Conservation (phyloP, 2,329 filamentous ascomycete genomes). For the Colletotrichum higginsianum region DNA sequence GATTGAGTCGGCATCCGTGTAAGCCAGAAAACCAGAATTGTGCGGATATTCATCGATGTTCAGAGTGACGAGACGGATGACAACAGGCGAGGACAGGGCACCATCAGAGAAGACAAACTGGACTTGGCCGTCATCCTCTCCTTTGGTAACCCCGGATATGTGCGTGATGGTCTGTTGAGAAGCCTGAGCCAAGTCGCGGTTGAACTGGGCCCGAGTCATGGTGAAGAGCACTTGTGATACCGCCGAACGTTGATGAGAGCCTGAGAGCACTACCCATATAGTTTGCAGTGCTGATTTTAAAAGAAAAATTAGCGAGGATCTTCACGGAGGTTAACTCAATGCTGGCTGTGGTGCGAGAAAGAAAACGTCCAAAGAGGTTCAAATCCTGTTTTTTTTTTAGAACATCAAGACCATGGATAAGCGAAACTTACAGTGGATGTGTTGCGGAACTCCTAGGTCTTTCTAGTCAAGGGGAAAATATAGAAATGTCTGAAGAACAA, state of each 20-base stretch:
- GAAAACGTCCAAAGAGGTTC: too few relatives aligned
- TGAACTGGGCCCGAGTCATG: constrained; percentile 79
- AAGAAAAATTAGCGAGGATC: background rate
- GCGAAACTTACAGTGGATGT: background rate
- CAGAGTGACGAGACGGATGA: constrained; percentile 44
- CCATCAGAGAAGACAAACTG: constrained; percentile 68
- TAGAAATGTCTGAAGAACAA: background rate
- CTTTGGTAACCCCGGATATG: constrained; percentile 70
- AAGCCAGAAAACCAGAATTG: constrained; percentile 58
- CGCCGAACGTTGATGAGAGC: background rate
- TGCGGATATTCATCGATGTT: constrained; percentile 57
- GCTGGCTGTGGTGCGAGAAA: background rate
- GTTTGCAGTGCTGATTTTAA: background rate
- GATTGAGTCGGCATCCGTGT: constrained; percentile 56
- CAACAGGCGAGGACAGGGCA: constrained; percentile 47
- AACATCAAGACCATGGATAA: too few relatives aligned
- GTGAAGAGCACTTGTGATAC: background rate
- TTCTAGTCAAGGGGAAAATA: background rate
- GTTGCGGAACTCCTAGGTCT: background rate
- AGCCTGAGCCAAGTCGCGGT: constrained; percentile 67
- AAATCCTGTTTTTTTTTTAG: too few relatives aligned
- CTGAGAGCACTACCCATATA: too few relatives aligned
- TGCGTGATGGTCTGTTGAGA: constrained; percentile 57
- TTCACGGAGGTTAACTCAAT: background rate
- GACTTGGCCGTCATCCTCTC: constrained; percentile 81